Percentiles rank a stretch among this genome's conserved stretches.
These are phyloP conservation scores for Auxenochlorella pyrenoidosa DNA, from an alignment of 139 green algal genomes.

Conservation along the genomic window DNA sequence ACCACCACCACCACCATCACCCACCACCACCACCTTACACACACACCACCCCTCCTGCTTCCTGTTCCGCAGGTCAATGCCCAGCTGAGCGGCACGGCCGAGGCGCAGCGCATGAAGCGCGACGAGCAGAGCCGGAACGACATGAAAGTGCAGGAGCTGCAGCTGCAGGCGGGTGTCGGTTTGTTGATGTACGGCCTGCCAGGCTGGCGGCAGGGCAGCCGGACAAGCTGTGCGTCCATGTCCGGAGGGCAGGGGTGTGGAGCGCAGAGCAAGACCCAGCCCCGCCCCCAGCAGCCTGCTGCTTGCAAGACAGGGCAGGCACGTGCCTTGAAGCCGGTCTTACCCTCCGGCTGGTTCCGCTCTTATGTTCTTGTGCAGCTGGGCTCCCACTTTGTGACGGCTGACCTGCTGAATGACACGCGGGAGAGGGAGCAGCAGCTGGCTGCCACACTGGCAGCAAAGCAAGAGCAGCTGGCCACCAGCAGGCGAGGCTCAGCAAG, in stretches of 20 bases:
- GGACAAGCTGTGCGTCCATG: too few relatives aligned
- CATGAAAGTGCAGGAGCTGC: constrained; percentile 28
- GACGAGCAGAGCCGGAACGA: constrained; percentile 49
- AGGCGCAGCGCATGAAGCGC: constrained; percentile 48
- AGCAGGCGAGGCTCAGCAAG: neutral
- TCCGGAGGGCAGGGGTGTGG: too few relatives aligned
- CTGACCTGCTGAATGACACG: constrained; percentile 23
- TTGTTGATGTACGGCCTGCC: too few relatives aligned
- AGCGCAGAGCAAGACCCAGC: too few relatives aligned
- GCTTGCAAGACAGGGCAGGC: neutral
- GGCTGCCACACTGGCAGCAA: neutral
- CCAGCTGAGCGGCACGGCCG: neutral
- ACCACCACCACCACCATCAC: too few relatives aligned
- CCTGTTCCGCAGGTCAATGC: neutral
- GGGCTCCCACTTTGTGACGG: neutral
- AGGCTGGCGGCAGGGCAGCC: too few relatives aligned
- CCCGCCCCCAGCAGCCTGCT: too few relatives aligned
- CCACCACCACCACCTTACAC: too few relatives aligned
- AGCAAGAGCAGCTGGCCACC: constrained; percentile 23
- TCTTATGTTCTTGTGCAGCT: too few relatives aligned
- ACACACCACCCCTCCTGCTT: too few relatives aligned
- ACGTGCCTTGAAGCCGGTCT: too few relatives aligned
- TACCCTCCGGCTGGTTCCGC: too few relatives aligned
- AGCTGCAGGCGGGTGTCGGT: neutral
- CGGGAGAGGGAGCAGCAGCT: constrained; percentile 37